Base-by-base conservation (phyloP, 208 protist genomes). In the Zelonia costaricensis region DNA sequence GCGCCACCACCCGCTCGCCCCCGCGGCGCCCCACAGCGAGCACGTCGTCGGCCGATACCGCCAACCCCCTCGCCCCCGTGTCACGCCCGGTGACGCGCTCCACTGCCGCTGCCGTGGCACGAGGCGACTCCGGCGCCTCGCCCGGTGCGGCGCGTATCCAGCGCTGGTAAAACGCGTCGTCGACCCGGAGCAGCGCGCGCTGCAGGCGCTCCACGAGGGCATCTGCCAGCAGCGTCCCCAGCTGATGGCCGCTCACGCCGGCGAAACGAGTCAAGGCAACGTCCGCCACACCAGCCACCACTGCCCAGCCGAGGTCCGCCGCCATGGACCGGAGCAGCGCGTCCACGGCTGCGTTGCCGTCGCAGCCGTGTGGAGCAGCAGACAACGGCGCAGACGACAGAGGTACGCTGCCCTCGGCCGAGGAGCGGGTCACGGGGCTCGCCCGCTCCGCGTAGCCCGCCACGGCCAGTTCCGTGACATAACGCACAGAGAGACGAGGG, bases 121-220 rank as follows among this genome's bases (percentile, higher is more conserved):
- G n/a, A n/a, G n/a, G n/a, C n/a, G n/a, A n/a, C n/a, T n/a, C n/a
- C n/a, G n/a, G n/a, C n/a, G n/a, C 38, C n/a, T 53, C 45, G 9
- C 28, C 7, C 22, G 54, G 16, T 1, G 13, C 15, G 2, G 61
- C 49, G n/a, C 45, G 54, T 42, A 82, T 31, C 38, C 69, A 82
- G 4, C 78, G 82, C 22, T 18, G 39, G 25, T 76, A 69, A 57
- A 88, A 88, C 12, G 82, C 74, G 38, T 88, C 82, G 57, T 88
- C 82, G 1, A 70, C 69, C 6, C 56, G 63, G 18, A 75, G 64
- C 33, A 88, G 44, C 56, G 76, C 73, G 30, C 48, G 12, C 36
- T 59, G 23, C 28, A 85, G 33, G 44, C 62, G 59, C 27, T 64
- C 30, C 7, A 35, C 43, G 28, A 82, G 20, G 22, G 80, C 67